Conservation (phyloP, 1,139 yeast genomes). For the Yamadazyma diddensiae region DNA sequence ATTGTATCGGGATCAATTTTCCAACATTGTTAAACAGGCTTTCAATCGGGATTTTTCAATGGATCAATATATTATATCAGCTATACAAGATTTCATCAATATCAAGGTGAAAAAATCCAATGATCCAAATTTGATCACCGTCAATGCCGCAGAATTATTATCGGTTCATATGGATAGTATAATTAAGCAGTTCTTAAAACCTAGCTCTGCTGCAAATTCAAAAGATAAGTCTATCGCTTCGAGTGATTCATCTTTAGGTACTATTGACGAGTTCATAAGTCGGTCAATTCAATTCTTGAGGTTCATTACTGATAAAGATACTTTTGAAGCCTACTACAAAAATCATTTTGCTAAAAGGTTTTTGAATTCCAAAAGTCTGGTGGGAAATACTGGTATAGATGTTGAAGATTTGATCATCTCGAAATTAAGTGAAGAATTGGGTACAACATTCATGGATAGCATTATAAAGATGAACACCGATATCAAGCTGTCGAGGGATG, state of each 20-base stretch:
- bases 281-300: constrained; percentile 62
- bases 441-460: constrained; percentile 74
- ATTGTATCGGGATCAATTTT: constrained; percentile 51
- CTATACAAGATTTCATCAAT: constrained; percentile 66
- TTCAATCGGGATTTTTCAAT: constrained; percentile 50
- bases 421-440: constrained; percentile 73
- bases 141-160: constrained; percentile 66
- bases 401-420: constrained; percentile 70
- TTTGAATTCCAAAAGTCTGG: constrained; percentile 44
- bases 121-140: constrained; percentile 26
- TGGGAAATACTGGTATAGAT: constrained; percentile 35
- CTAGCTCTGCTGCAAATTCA: constrained; percentile 29
- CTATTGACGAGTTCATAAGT: constrained; percentile 52
- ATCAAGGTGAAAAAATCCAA: constrained; percentile 7
- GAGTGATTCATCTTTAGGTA: constrained; percentile 22
- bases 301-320: constrained; percentile 77
- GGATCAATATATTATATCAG: constrained; percentile 55
- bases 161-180: constrained; percentile 74
- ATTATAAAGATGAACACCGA: constrained; percentile 90
- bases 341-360: constrained; percentile 87
- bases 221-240: constrained; percentile 14
- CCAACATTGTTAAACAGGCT: constrained; percentile 43
- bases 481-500: constrained; percentile 62
- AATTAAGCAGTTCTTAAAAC: constrained; percentile 50
- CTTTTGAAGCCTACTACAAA: constrained; percentile 83